Conservation (phyloP, 2,329 filamentous ascomycete genomes). For the Sarocladium strictum region DNA sequence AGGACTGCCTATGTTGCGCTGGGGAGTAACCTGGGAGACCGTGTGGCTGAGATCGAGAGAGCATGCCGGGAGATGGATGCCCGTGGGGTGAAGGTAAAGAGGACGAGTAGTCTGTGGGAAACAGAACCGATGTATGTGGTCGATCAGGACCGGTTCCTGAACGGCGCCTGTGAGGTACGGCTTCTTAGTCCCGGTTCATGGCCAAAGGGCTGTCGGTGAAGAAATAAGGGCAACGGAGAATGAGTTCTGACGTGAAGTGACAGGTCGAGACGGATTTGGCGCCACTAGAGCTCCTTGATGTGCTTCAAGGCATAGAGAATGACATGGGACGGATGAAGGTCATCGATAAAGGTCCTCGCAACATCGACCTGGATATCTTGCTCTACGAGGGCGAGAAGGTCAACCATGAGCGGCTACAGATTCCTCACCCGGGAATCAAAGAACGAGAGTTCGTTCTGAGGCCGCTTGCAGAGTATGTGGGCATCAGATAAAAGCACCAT, state of each 20-base stretch:
- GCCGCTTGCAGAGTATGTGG: constrained; percentile 68
- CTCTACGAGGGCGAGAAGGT: constrained; percentile 67
- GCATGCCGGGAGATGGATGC: constrained; percentile 74
- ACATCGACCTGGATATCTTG: constrained; percentile 90
- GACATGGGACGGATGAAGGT: constrained; percentile 73
- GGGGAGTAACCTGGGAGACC: constrained; percentile 87
- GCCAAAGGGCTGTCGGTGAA: no score
- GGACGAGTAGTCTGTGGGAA: constrained; percentile 88
- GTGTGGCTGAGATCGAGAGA: constrained; percentile 75
- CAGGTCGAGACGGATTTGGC: constrained; percentile 76
- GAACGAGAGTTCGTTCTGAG: constrained; percentile 92
- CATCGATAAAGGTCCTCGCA: constrained; percentile 88
- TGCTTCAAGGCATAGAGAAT: constrained; percentile 78
- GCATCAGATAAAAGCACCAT: background rate
- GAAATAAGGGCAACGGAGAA: no score
- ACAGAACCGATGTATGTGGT: constrained; percentile 95
- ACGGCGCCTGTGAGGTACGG: constrained; percentile 85
- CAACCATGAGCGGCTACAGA: constrained; percentile 64
- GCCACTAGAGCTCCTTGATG: constrained; percentile 70
- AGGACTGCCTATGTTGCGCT: constrained; percentile 72
- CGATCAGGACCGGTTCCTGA: constrained; percentile 83
- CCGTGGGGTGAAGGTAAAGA: constrained; percentile 64
- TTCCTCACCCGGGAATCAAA: constrained; percentile 79
- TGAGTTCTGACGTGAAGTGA: background rate
- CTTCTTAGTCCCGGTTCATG: background rate